Conservation (phyloP, 306 rosid genomes). For the Sophora flavescens region DNA sequence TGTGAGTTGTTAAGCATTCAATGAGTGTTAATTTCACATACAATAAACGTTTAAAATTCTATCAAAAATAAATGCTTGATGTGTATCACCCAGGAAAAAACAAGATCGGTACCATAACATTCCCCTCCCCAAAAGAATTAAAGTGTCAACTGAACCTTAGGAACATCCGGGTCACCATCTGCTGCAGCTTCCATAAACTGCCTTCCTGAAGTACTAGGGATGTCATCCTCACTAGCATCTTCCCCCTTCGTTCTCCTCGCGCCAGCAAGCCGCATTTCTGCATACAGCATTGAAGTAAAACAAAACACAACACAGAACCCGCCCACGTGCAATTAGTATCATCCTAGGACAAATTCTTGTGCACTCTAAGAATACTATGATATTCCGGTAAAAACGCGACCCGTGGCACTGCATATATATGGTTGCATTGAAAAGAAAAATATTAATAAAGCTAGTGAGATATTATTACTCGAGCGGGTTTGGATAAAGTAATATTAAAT, state of each 20-base stretch:
- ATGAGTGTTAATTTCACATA: background rate
- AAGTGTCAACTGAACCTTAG: slow-evolving; percentile 62
- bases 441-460: background rate
- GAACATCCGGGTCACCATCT: slow-evolving; percentile 61
- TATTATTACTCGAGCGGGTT: background rate
- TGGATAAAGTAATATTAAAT: background rate
- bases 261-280: slow-evolving; percentile 91
- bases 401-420: background rate
- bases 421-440: background rate
- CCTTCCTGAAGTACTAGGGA: slow-evolving; percentile 97
- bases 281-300: slow-evolving; percentile 29
- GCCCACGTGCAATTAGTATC: background rate
- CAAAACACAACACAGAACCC: slow-evolving; percentile 19
- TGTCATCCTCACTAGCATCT: slow-evolving; percentile 85
- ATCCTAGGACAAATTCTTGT: background rate
- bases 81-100: background rate
- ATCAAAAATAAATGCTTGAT: background rate
- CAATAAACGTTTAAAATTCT: background rate
- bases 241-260: slow-evolving; percentile 85
- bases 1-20: background rate
- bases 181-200: slow-evolving; percentile 70
- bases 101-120: background rate
- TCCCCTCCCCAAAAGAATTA: background rate
- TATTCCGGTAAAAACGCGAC: background rate
- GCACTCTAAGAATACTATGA: background rate